Evolutionary conservation across 1,284 basidiomycete species (phyloP).

Genomic region (Cutaneotrichosporon dermatis): DNA sequence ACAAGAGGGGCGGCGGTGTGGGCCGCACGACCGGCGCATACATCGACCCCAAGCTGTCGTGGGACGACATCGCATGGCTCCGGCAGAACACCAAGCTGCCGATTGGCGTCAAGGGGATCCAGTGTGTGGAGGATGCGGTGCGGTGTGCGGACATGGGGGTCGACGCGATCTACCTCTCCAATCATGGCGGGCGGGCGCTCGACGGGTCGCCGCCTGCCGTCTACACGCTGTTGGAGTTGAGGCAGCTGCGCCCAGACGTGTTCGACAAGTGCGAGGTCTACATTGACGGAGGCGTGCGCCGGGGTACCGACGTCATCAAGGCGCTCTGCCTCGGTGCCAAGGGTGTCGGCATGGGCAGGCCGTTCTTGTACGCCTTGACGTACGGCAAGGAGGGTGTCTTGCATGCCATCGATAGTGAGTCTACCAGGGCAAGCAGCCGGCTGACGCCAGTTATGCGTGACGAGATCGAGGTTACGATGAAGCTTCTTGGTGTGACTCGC

Average conservation of each 20-base stretch:
- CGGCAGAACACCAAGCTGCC: constrained; percentile 42
- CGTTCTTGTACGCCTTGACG: constrained; percentile 49
- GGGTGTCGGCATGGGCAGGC: constrained; percentile 50
- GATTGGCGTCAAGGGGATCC: constrained; percentile 49
- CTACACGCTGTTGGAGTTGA: constrained; percentile 49
- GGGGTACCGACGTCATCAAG: constrained; percentile 53
- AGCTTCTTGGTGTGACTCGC: constrained; percentile 67
- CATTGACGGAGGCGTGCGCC: constrained; percentile 51
- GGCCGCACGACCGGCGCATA: constrained; percentile 47
- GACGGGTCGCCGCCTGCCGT: constrained; percentile 48
- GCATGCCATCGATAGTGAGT: constrained; percentile 50
- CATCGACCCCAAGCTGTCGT: constrained; percentile 45
- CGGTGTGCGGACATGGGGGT: constrained; percentile 47
- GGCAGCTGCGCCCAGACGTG: constrained; percentile 47
- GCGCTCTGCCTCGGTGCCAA: constrained; percentile 53
- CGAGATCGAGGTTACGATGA: constrained; percentile 70
- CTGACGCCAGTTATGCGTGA: constrained; percentile 1
- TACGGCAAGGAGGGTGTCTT: constrained; percentile 50
- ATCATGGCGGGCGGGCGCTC: constrained; percentile 41
- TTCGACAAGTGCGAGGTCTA: constrained; percentile 47
- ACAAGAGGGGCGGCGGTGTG: constrained; percentile 48
- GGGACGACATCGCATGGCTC: constrained; percentile 48
- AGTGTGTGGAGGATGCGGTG: constrained; percentile 49
- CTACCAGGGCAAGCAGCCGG: not conserved
- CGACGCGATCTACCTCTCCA: constrained; percentile 49